A percentile compares a stretch with the other conserved stretches of the same genome.
Evolutionary conservation across 805 yeast species (phyloP).

Genomic region (Candida nemodendra): DNA sequence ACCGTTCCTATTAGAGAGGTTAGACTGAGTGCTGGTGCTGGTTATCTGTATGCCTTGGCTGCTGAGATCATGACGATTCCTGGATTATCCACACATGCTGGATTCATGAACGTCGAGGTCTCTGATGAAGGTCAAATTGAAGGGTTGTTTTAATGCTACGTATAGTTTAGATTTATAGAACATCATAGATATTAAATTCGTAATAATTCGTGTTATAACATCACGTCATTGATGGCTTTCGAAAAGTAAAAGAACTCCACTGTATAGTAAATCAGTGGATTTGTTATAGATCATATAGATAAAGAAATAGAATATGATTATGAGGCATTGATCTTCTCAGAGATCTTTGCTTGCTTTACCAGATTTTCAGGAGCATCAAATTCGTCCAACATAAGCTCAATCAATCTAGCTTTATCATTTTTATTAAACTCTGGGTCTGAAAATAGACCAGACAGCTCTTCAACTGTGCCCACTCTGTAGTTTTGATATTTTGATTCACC

Average conservation of each 20-base stretch:
- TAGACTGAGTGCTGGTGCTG: constrained; percentile 85
- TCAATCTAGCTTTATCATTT: constrained; percentile 59
- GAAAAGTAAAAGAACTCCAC: background rate
- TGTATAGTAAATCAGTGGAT: no score
- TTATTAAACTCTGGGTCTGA: constrained; percentile 46
- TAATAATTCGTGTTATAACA: no score
- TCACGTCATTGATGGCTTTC: no score
- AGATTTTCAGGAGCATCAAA: constrained; percentile 71
- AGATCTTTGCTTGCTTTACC: constrained; percentile 62
- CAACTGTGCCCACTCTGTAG: constrained; percentile 50
- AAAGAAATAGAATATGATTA: constrained; percentile 3
- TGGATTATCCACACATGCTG: constrained; percentile 81
- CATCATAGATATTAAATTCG: no score
- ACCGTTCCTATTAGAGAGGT: constrained; percentile 80
- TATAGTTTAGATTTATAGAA: background rate
- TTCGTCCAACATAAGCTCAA: constrained; percentile 66
- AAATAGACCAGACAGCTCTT: constrained; percentile 56
- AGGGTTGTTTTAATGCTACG: constrained; percentile 62
- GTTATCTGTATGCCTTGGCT: constrained; percentile 79
- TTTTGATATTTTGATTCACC: constrained; percentile 54
- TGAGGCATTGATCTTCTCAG: constrained; percentile 33
- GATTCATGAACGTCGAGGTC: constrained; percentile 84
- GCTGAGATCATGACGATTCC: constrained; percentile 87
- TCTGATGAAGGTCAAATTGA: constrained; percentile 78
- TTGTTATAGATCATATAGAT: no score